phyloP scores from a whole-genome alignment of 305 asterid genomes.

The Ilex paraguariensis region DNA sequence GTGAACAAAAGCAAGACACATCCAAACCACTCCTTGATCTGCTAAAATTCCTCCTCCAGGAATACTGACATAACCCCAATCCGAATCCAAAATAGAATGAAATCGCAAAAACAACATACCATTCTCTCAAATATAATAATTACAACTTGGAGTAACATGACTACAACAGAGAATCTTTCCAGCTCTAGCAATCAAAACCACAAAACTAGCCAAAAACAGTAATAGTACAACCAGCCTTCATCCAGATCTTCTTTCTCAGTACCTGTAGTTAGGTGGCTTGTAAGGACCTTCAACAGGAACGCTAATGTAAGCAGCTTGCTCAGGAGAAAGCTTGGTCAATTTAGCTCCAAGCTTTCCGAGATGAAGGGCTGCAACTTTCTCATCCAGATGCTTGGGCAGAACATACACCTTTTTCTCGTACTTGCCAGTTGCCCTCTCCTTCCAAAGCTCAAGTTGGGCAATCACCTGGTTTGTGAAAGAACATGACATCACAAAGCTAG shows the following conservation, averaged over 20 bases:
- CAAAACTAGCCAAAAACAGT: not conserved
- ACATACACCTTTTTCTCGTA: constrained; percentile 3
- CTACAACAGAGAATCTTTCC: no score
- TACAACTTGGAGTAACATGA: no score
- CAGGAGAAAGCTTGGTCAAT: constrained; percentile 4
- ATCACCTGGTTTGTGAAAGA: constrained; percentile 15
- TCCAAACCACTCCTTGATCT: no score
- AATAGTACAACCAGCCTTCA: no score
- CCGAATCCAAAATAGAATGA: no score
- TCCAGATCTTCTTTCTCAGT: not conserved
- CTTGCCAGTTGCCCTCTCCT: not conserved
- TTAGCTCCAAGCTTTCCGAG: constrained; percentile 14
- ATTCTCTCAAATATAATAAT: no score
- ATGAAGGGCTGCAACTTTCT: constrained; percentile 16
- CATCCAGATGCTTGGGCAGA: constrained; percentile 15
- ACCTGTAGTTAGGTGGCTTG: constrained; percentile 15
- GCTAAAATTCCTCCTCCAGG: no score
- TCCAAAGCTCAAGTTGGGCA: constrained; percentile 10
- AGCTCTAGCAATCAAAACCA: no score
- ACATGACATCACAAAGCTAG: constrained; percentile 13
- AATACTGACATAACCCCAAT: no score
- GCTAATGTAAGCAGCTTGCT: constrained; percentile 13
- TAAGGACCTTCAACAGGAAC: constrained; percentile 14
- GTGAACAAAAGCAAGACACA: no score
- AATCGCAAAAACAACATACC: no score